Evolutionary conservation across 331 rosid genomes (phyloP).

Genomic region (Spiraea crenata): DNA sequence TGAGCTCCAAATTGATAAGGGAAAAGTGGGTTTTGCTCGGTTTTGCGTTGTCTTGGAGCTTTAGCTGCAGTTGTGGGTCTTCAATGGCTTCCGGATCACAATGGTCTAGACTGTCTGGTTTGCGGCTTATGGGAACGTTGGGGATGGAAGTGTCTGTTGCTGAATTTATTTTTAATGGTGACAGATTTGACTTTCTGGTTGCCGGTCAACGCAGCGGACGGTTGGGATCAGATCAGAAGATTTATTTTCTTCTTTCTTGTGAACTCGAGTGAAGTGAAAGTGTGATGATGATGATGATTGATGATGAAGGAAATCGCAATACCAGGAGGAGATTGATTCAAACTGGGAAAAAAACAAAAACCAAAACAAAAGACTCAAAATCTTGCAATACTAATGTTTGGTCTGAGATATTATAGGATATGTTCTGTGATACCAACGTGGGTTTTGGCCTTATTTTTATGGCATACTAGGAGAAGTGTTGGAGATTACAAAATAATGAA

Average conservation of each 20-base stretch:
- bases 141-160: constrained; percentile 1
- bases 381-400: neutral
- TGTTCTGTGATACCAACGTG: neutral
- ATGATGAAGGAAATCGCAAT: neutral
- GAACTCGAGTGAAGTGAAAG: no score
- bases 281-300: no score
- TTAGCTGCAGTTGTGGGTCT: constrained; percentile 6
- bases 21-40: constrained; percentile 1
- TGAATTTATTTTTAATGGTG: neutral
- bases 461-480: no score
- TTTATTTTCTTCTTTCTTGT: neutral
- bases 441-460: no score
- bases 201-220: constrained; percentile 9
- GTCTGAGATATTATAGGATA: neutral
- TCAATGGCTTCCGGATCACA: constrained; percentile 36
- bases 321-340: neutral
- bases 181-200: constrained; percentile 8
- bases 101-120: constrained; percentile 23
- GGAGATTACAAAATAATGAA: no score
- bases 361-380: neutral
- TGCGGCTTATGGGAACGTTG: constrained; percentile 41
- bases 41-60: neutral
- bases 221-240: neutral
- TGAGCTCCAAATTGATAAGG: neutral
- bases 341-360: neutral